Base-by-base conservation (phyloP, 2,329 filamentous ascomycete genomes). In the Chalara sp. region DNA sequence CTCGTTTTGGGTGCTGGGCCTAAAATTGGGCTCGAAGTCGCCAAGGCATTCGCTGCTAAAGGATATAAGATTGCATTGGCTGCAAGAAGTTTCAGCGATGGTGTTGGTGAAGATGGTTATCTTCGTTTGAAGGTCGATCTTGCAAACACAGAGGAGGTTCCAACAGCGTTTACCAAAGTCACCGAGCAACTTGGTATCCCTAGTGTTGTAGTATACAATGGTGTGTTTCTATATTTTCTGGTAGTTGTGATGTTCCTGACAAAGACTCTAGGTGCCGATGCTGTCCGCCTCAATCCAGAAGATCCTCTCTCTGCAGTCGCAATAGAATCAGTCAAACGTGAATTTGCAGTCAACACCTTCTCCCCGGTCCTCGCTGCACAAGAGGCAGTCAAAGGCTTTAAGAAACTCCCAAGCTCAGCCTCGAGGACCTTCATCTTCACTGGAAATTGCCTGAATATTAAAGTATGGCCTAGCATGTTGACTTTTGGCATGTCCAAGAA, bases 161-260 rank as follows among this genome's bases (percentile, higher is more conserved):
- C 57, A 5, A 54, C 48, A 3, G 62, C 62, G 3, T 76, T 76
- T 58, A 50, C 59, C 2, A 65, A 65, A 49, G 67, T 73, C 5
- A 69, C 68, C 46, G 30, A 54, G 10, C 37, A 41, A 31, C 48
- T 47, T 32, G 64, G 68, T 13, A 48, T 62, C n/a, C 72, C 72
- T 6, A 69, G 65, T 49, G 72, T 76, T 2, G 68, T 73, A 12
- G 63, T 74, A 1, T 73, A 72, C 53, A 74, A 73, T 55, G 63
- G 63, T 67, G 61, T 28, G 44, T 29, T 21, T 21, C 21, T 21
- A 21, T 21, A 21, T 21, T 21, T 2, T 21, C 21, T 21, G 21
- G 21, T 21, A 3, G 21, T 21, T 21, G 3, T 21, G 21, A 3
- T 21, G 21, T 21, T 21, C 21, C 21, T 21, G 21, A 21, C 21